A percentile compares a stretch with the other conserved stretches of the same genome.
phyloP scores from a whole-genome alignment of 805 yeast genomes.

The Sugiyamaella mastotermitis region DNA sequence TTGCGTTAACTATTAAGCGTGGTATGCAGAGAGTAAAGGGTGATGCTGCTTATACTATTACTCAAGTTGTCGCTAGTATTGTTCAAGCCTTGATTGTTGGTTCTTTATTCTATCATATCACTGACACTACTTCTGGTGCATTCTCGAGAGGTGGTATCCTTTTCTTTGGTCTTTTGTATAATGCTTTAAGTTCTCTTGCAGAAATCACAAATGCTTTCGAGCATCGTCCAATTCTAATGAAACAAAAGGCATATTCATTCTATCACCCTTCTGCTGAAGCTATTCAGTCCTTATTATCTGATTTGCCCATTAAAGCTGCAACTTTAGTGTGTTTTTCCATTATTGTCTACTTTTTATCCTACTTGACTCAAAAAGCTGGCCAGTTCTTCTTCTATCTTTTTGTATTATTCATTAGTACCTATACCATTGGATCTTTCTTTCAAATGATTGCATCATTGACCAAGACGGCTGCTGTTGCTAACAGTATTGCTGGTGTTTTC shows the following conservation, averaged over 20 bases:
- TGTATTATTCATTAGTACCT: slow-evolving; percentile 39
- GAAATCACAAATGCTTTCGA: slow-evolving; percentile 46
- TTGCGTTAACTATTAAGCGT: slow-evolving; percentile 42
- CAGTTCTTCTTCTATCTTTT: slow-evolving; percentile 48
- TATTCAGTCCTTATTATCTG: slow-evolving; percentile 52
- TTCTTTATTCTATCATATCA: slow-evolving; percentile 53
- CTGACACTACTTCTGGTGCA: slow-evolving; percentile 47
- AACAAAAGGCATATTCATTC: slow-evolving; percentile 66
- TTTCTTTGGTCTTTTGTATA: slow-evolving; percentile 55
- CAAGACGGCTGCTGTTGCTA: slow-evolving; percentile 49
- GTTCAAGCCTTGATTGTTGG: slow-evolving; percentile 58
- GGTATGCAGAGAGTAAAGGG: slow-evolving; percentile 53
- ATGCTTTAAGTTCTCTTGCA: slow-evolving; percentile 54
- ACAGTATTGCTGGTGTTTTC: slow-evolving; percentile 49
- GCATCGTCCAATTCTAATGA: slow-evolving; percentile 55
- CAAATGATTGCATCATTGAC: slow-evolving; percentile 46
- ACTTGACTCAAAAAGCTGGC: slow-evolving; percentile 44
- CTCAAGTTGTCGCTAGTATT: slow-evolving; percentile 42
- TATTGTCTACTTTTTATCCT: slow-evolving; percentile 52
- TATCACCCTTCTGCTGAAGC: slow-evolving; percentile 75
- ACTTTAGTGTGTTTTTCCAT: slow-evolving; percentile 41
- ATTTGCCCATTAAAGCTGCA: slow-evolving; percentile 54
- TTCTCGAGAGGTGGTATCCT: slow-evolving; percentile 60
- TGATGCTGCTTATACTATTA: slow-evolving; percentile 46
- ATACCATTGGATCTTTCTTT: slow-evolving; percentile 47